Base-by-base conservation (phyloP, 768 basidiomycete genomes). In the Boletus fagicola region DNA sequence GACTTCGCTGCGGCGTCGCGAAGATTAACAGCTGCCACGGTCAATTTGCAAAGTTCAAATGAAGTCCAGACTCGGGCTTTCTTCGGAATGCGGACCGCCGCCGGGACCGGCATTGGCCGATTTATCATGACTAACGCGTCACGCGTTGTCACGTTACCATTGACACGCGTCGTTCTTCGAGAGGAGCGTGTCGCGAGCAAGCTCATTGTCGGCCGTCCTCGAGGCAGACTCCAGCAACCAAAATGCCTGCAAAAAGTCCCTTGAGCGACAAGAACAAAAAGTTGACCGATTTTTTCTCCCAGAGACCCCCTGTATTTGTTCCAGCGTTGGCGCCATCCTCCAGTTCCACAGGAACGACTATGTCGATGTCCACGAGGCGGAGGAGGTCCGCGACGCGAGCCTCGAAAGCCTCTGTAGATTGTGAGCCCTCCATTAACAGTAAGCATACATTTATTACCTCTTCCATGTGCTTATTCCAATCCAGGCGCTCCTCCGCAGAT, bases 231-330 rank as follows among this genome's bases (percentile, higher is more conserved):
- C 46, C 40, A 45, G 28, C 49, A 16, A 45, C 43, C 22, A 54
- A 51, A 49, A 67, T 76, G 69, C 57, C 58, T 40, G 11, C 57
- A 40, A 57, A 60, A 68, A 51, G 57, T 8, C 30, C 56, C 0
- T 20, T 24, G 49, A 60, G 58, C 56, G 48, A 60, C 49, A 59
- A 58, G 26, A 66, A 65, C 58, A 65, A 56, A 39, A 74, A 58
- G 28, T 52, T 84, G 26, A 80, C 80, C 8, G 76, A 80, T 39
- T 84, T 80, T 62, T 83, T 83, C 54, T 30, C 68, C 38, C 76
- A 73, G 42, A 74, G 60, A 62, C 57, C 65, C 1, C 64, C 69
- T 36, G 56, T 63, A 7, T 50, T 58, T 30, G 48, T 58, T 53
- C 64, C 57, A 16, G 69, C 59, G 12, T 33, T 22, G 33, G 51